Evolutionary conservation across 2,329 filamentous ascomycete species (phyloP).

Genomic region (Ilyonectria robusta): DNA sequence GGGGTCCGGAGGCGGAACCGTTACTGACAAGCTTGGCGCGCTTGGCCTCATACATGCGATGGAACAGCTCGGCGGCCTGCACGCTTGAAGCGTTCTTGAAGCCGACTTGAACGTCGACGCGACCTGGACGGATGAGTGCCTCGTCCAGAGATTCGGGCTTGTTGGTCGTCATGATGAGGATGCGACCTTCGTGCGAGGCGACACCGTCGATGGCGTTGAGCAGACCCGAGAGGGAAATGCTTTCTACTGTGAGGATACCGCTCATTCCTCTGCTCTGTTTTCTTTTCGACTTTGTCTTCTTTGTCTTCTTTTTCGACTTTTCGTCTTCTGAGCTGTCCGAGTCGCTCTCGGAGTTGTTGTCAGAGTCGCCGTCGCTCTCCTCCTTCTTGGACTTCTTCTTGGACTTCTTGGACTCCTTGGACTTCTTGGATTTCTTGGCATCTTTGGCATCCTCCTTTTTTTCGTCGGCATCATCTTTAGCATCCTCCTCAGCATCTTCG

Average conservation of each 20-base stretch:
- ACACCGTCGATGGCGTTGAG: constrained; percentile 90
- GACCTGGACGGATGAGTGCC: constrained; percentile 80
- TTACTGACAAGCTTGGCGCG: constrained; percentile 27
- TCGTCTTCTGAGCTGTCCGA: constrained; percentile 45
- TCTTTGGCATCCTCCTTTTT: constrained; percentile 29
- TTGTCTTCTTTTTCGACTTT: constrained; percentile 36
- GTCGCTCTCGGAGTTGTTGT: constrained; percentile 40
- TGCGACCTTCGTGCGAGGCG: constrained; percentile 82
- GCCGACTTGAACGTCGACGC: constrained; percentile 78
- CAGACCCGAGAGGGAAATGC: constrained; percentile 83
- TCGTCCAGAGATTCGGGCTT: constrained; percentile 80
- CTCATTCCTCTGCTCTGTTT: constrained; percentile 36
- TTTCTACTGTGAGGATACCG: constrained; percentile 43
- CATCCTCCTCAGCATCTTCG: constrained; percentile 45
- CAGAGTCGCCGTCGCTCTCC: constrained; percentile 37
- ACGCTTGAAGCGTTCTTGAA: constrained; percentile 72
- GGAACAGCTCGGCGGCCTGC: constrained; percentile 71
- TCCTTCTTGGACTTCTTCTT: constrained; percentile 44
- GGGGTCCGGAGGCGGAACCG: neutral
- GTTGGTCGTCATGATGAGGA: constrained; percentile 89
- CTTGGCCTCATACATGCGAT: constrained; percentile 71
- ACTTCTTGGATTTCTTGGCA: constrained; percentile 29
- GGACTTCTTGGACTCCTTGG: constrained; percentile 29
- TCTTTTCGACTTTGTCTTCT: constrained; percentile 32
- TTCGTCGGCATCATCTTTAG: constrained; percentile 17